Evolutionary conservation across 2,329 filamentous ascomycete genomes (phyloP).

Genomic region (Magnaporthiopsis incrustans): DNA sequence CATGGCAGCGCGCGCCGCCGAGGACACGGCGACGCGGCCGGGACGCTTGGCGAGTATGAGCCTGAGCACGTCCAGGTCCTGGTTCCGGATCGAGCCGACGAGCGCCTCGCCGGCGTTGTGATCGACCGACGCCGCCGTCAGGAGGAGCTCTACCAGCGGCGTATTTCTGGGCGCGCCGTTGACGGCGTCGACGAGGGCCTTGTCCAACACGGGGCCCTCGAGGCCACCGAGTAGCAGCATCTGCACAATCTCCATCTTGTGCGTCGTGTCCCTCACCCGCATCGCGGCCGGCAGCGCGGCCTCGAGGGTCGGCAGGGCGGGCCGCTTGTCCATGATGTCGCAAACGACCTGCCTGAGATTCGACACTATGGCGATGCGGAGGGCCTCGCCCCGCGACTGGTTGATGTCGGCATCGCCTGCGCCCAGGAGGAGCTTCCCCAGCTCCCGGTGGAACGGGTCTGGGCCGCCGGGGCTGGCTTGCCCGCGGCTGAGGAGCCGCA

Average conservation of each 20-base stretch:
- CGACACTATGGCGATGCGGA: conserved; percentile 16
- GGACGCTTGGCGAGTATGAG: conserved; percentile 16
- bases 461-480: conserved; percentile 9
- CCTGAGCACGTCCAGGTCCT: conserved; percentile 14
- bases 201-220: conserved; percentile 15
- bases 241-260: conserved; percentile 13
- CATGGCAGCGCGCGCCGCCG: conserved; percentile 15
- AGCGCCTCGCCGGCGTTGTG: conserved; percentile 20
- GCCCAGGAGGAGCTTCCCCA: conserved; percentile 16
- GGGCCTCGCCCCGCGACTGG: conserved; percentile 15
- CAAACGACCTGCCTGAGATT: conserved; percentile 13
- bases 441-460: conserved; percentile 12
- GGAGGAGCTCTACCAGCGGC: conserved; percentile 14
- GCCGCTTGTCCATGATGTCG: conserved; percentile 15
- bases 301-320: conserved; percentile 16
- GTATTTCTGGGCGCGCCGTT: conserved; percentile 14
- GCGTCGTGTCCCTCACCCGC: conserved; percentile 9
- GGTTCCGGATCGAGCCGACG: conserved; percentile 16
- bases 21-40: conserved; percentile 15
- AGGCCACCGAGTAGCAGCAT: conserved; percentile 16
- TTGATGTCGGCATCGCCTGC: conserved; percentile 18
- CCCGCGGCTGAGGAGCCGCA: conserved; percentile 12
- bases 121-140: conserved; percentile 17
- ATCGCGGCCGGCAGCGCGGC: conserved; percentile 17
- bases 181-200: conserved; percentile 17